Evolutionary conservation across 805 yeast genomes (phyloP).

Genomic region (Saccharomyces mikatae): DNA sequence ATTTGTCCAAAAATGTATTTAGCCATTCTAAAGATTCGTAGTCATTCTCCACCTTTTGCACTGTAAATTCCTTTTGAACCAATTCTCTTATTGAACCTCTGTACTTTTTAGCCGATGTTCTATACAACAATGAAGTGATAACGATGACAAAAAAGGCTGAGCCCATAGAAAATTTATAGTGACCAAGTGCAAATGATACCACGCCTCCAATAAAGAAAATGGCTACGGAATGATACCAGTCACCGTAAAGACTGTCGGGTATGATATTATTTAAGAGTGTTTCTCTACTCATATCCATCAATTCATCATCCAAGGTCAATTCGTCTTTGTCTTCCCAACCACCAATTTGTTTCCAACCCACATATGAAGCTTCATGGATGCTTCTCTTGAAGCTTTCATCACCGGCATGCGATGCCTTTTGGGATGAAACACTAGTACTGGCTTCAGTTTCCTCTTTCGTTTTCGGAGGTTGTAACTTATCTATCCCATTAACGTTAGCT

Average conservation of each 20-base stretch:
- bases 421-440: constrained; percentile 17
- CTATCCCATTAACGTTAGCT: constrained; percentile 12
- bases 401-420: constrained; percentile 14
- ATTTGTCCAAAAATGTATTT: constrained; percentile 78
- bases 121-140: constrained; percentile 58
- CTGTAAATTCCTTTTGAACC: constrained; percentile 78
- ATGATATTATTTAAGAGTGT: constrained; percentile 69
- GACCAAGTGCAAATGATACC: constrained; percentile 72
- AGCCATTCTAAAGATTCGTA: constrained; percentile 95
- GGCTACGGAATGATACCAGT: constrained; percentile 92
- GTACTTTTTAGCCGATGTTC: constrained; percentile 76
- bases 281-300: constrained; percentile 61
- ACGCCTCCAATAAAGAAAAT: constrained; percentile 58
- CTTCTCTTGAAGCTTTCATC: constrained; percentile 11
- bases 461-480: constrained; percentile 15
- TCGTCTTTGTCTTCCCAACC: constrained; percentile 70
- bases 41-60: constrained; percentile 75
- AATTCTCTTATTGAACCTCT: constrained; percentile 67
- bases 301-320: constrained; percentile 58
- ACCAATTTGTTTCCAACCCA: constrained; percentile 94
- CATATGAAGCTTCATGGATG: constrained; percentile 46
- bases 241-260: constrained; percentile 76
- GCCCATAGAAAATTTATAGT: constrained; percentile 66
- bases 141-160: constrained; percentile 70
- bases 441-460: constrained; percentile 10